Evolutionary conservation across 1,139 yeast species (phyloP).

Genomic region (Candida labiduridarum): DNA sequence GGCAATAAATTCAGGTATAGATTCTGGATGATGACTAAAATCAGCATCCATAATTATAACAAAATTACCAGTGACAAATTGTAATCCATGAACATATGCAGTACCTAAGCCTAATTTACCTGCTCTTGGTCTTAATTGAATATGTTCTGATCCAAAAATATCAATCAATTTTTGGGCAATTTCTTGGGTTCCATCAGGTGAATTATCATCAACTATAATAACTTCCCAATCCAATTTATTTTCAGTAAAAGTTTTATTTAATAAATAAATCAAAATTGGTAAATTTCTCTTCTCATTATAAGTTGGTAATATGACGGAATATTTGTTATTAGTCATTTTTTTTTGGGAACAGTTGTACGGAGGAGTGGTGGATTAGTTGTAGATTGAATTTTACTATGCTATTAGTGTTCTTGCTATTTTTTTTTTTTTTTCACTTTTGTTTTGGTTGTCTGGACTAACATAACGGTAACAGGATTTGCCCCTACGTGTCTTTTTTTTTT

Average conservation of each 20-base stretch:
- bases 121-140: constrained; percentile 71
- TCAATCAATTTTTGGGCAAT: constrained; percentile 66
- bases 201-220: constrained; percentile 76
- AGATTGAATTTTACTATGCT: neutral
- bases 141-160: constrained; percentile 64
- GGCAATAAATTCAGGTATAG: constrained; percentile 74
- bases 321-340: constrained; percentile 46
- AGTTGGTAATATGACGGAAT: constrained; percentile 78
- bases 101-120: constrained; percentile 84
- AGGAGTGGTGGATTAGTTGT: neutral
- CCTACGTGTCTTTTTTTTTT: neutral
- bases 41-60: constrained; percentile 88
- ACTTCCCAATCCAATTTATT: constrained; percentile 74
- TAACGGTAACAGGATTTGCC: neutral
- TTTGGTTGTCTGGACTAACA: neutral
- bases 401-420: neutral
- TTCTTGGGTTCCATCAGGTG: constrained; percentile 84
- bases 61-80: constrained; percentile 72
- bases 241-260: constrained; percentile 69
- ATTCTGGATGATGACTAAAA: constrained; percentile 80
- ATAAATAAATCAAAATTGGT: constrained; percentile 72
- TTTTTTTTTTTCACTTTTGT: neutral
- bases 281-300: constrained; percentile 73
- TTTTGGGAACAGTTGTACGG: neutral
- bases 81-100: constrained; percentile 79